Evolutionary conservation across 768 basidiomycete species (phyloP).

Genomic region (Suillus clintonianus): DNA sequence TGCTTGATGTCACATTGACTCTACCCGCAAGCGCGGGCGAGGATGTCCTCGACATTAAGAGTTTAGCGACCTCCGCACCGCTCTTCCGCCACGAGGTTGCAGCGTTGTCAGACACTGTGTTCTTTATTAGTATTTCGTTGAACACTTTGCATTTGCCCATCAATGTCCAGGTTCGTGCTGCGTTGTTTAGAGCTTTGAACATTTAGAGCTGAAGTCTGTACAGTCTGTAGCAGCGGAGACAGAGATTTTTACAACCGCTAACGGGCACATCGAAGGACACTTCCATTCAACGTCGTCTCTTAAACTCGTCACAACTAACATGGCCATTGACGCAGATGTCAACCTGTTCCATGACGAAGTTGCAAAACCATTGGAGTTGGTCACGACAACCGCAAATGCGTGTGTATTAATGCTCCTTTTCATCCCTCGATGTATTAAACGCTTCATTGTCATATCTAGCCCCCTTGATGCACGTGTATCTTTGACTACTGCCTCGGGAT

Average conservation of each 20-base stretch:
- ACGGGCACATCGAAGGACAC: slow-evolving; percentile 39
- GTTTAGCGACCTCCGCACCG: slow-evolving; percentile 28
- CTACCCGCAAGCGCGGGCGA: slow-evolving; percentile 25
- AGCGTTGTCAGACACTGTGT: slow-evolving; percentile 27
- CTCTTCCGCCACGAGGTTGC: slow-evolving; percentile 31
- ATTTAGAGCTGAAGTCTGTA: neutral
- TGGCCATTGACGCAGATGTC: slow-evolving; percentile 29
- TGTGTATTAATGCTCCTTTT: neutral
- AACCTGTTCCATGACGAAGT: slow-evolving; percentile 15
- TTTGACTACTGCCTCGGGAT: slow-evolving; percentile 1
- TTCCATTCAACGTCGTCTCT: slow-evolving; percentile 34
- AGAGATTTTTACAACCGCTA: slow-evolving; percentile 28
- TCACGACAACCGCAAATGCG: neutral
- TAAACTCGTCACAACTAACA: slow-evolving; percentile 36
- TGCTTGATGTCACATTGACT: slow-evolving; percentile 30
- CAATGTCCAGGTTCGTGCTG: slow-evolving; percentile 25
- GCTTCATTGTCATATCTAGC: slow-evolving; percentile 8
- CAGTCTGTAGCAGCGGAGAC: slow-evolving; percentile 34
- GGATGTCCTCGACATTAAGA: slow-evolving; percentile 23
- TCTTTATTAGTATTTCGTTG: slow-evolving; percentile 28
- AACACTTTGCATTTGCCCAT: slow-evolving; percentile 28
- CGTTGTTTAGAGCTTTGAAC: neutral
- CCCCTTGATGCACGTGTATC: slow-evolving; percentile 19
- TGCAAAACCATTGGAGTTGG: neutral
- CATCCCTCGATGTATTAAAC: neutral